These are phyloP conservation scores for Cicer cuneatum DNA, from an alignment of 306 rosid genomes.

Conservation along the genomic window DNA sequence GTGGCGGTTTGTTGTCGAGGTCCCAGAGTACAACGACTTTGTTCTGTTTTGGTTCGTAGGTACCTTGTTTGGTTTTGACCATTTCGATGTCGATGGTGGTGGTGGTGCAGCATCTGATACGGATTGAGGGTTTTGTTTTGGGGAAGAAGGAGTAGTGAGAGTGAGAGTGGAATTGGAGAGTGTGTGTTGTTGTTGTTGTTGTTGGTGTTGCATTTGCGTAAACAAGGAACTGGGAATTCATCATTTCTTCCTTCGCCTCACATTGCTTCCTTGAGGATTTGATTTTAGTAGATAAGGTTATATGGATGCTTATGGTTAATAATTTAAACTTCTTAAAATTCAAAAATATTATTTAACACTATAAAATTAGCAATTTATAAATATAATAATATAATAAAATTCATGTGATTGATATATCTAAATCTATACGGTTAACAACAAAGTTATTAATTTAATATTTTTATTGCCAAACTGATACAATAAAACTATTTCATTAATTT, in stretches of 20 bases:
- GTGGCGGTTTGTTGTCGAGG: constrained; percentile 94
- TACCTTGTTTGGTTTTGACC: constrained; percentile 72
- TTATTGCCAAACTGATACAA: neutral
- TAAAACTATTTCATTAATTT: neutral
- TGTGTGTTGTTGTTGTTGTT: constrained; percentile 8
- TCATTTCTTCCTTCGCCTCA: neutral
- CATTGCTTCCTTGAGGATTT: neutral
- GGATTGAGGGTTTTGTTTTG: neutral
- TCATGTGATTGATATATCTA: no score
- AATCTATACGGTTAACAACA: no score
- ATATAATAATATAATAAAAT: no score
- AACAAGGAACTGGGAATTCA: neutral
- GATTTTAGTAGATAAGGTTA: constrained; percentile 2
- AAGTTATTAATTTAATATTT: no score
- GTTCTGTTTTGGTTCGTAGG: constrained; percentile 61
- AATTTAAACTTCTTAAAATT: no score
- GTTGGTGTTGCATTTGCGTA: neutral
- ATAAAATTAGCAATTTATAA: no score
- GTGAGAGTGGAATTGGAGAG: constrained; percentile 9
- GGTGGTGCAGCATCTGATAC: constrained; percentile 6
- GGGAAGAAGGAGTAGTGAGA: neutral
- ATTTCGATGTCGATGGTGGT: constrained; percentile 71
- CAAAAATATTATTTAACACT: no score
- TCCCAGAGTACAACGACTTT: constrained; percentile 88
- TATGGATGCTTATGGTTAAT: no score